Base-by-base conservation (phyloP, 148 eudicot species). In the Arbutus unedo region DNA sequence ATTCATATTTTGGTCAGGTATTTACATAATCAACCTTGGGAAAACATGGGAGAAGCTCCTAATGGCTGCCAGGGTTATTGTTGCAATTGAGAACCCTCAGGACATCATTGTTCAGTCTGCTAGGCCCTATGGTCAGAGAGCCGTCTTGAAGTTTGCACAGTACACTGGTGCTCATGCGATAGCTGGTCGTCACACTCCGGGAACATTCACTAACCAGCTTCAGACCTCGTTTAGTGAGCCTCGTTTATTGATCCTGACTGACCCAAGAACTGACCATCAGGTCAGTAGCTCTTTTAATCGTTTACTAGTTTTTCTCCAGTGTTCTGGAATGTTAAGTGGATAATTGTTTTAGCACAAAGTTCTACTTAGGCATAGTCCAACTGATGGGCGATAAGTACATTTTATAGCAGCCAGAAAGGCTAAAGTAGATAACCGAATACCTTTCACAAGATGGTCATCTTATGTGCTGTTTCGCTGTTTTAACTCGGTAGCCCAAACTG, bases 171-270 rank as follows among this genome's bases (percentile, higher is more conserved):
- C 64, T 53, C 79, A 76, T 76, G 79, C 79, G 4, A 76, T 76
- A 31, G 79, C 79, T 76, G 64, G 79, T 76, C 79, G 79, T 54
- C 79, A 76, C 47, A 76, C 79, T 25, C 79, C 79, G 0, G 79
- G 79, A 76, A 76, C 79, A 31, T 76, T 76, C 62, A 76, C 79
- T 41, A 76, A 76, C 47, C 79, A 76, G 79, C 79, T 76, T 16
- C 64, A 76, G 62, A 76, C 79, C 19, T 53, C 64, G 31, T 76
- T 76, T 54, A 76, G 54, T 21, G 79, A 76, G 79, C 79, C 79
- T 76, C 79, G 79, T 31, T 62, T 76, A 31, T 76, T 76, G 48
- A 76, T 76, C 47, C 79, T 76, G 0, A 76, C 64, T 54, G 79
- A 76, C 23, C 79, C 79, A 54, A 76, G 64, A 76, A 76, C 79